Conservation (phyloP, 2,329 filamentous ascomycete genomes). For the Talaromyces sp. region DNA sequence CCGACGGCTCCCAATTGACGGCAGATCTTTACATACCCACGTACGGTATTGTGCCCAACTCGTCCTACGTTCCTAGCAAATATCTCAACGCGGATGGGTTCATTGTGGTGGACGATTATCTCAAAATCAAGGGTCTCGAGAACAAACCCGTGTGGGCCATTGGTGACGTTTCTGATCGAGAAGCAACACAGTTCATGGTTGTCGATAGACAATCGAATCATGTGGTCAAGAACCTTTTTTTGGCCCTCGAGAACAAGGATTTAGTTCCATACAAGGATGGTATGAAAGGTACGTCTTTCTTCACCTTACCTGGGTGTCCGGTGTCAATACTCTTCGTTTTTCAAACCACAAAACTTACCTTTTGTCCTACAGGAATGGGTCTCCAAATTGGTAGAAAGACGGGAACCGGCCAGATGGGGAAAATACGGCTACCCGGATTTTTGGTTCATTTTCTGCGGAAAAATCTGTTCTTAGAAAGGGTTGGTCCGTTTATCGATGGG, state of each 20-base stretch:
- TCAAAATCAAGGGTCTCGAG: constrained; percentile 8
- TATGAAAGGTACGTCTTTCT: neutral
- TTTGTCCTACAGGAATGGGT: constrained; percentile 1
- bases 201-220: constrained; percentile 6
- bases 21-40: constrained; percentile 9
- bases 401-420: constrained; percentile 5
- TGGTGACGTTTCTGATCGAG: constrained; percentile 7
- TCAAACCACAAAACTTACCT: neutral
- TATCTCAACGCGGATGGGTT: constrained; percentile 6
- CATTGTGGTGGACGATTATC: constrained; percentile 6
- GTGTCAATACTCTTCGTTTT: neutral
- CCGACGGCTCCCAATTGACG: constrained; percentile 2
- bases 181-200: neutral
- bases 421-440: constrained; percentile 3
- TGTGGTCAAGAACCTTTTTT: constrained; percentile 6
- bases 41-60: constrained; percentile 7
- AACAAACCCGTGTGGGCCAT: constrained; percentile 9
- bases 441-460: constrained; percentile 1
- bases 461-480: constrained; percentile 2
- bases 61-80: constrained; percentile 3
- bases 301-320: neutral
- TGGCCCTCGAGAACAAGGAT: constrained; percentile 1
- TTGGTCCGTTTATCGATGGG: neutral
- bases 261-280: constrained; percentile 1
- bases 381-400: constrained; percentile 8